Conservation (phyloP, 345 rosid species). For the Camelina neglecta region DNA sequence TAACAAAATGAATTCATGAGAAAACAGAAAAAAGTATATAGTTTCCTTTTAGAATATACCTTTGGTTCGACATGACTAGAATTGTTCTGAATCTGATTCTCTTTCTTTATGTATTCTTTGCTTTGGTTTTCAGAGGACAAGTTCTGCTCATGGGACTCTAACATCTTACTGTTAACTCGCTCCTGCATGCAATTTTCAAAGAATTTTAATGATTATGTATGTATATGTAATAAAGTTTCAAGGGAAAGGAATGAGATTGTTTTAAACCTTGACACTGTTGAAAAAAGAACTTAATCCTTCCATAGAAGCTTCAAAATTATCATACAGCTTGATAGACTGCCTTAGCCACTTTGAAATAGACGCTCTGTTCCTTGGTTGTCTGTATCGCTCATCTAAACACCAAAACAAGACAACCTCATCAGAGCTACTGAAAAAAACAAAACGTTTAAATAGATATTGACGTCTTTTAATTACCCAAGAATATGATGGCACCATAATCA, state of each 20-base stretch:
- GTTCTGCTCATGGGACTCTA: constrained; percentile 37
- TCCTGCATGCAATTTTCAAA: constrained; percentile 36
- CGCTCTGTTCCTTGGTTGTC: constrained; percentile 66
- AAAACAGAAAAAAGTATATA: neutral
- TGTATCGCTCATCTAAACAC: constrained; percentile 80
- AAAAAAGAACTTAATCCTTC: constrained; percentile 73
- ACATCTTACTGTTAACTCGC: constrained; percentile 35
- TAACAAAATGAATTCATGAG: constrained; percentile 17
- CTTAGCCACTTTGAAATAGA: constrained; percentile 94
- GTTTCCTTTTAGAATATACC: constrained; percentile 28
- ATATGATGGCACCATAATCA: constrained; percentile 95
- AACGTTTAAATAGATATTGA: neutral
- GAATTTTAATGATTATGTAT: constrained; percentile 7
- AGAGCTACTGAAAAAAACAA: constrained; percentile 14
- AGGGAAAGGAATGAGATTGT: constrained; percentile 24
- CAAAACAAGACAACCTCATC: constrained; percentile 31
- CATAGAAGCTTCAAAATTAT: constrained; percentile 61
- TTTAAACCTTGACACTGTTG: constrained; percentile 72
- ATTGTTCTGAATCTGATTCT: constrained; percentile 43
- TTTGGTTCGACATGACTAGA: constrained; percentile 46
- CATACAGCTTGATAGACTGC: constrained; percentile 68
- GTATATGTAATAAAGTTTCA: constrained; percentile 7
- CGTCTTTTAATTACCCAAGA: constrained; percentile 60
- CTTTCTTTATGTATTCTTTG: constrained; percentile 29
- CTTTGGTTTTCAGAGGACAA: constrained; percentile 31